Percentiles rank a stretch among this genome's conserved stretches.
These are phyloP conservation scores for Anthostomella pinea DNA, from an alignment of 2,329 filamentous ascomycete genomes.

Conservation along the genomic window DNA sequence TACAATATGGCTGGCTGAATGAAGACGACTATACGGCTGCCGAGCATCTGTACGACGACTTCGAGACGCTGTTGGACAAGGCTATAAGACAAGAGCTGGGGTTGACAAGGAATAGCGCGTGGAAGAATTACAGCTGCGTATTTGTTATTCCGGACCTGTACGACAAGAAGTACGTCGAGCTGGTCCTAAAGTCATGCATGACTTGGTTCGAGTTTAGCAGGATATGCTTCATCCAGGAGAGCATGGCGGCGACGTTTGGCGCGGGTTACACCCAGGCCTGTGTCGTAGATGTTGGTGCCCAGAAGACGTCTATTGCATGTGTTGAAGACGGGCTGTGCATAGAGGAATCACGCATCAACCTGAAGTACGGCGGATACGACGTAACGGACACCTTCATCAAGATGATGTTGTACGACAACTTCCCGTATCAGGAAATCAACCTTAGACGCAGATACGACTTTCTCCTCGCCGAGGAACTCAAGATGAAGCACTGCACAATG, in stretches of 20 bases:
- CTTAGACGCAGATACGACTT: constrained; percentile 88
- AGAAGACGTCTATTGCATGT: constrained; percentile 96
- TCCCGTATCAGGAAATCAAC: constrained; percentile 94
- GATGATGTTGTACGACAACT: constrained; percentile 96
- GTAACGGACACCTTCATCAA: constrained; percentile 93
- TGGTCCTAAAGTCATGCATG: constrained; percentile 80
- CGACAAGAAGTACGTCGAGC: constrained; percentile 87
- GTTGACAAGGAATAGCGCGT: constrained; percentile 72
- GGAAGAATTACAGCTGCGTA: constrained; percentile 92
- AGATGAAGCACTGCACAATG: constrained; percentile 89
- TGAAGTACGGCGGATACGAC: constrained; percentile 91
- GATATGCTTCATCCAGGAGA: constrained; percentile 94
- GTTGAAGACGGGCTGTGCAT: constrained; percentile 95
- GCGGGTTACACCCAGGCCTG: constrained; percentile 92
- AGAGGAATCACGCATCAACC: constrained; percentile 90
- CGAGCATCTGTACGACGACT: constrained; percentile 79
- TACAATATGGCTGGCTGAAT: constrained; percentile 83
- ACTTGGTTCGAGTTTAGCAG: constrained; percentile 85
- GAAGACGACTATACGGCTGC: constrained; percentile 82
- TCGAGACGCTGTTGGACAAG: constrained; percentile 82
- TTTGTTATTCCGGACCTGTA: constrained; percentile 96
- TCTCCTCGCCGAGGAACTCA: constrained; percentile 89
- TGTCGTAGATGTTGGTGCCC: constrained; percentile 92
- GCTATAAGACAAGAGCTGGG: constrained; percentile 84
- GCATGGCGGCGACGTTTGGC: constrained; percentile 89